Percentiles rank a stretch among this genome's conserved stretches.
These are phyloP conservation scores for Penicillium sp. DNA, from an alignment of 2,329 filamentous ascomycete species.

Conservation along the genomic window DNA sequence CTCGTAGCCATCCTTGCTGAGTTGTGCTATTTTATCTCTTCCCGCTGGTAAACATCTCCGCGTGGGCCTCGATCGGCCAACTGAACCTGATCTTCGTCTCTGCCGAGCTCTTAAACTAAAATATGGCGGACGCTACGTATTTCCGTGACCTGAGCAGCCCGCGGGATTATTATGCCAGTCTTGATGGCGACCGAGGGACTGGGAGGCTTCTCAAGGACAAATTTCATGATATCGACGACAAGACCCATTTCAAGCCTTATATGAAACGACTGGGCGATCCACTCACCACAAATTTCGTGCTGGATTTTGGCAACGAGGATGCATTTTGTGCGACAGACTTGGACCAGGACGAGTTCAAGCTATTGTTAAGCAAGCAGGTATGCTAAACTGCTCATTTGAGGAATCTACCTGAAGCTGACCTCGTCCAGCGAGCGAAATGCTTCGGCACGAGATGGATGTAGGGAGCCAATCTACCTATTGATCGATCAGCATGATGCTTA, in stretches of 20 bases:
- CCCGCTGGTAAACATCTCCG: not conserved
- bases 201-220: constrained; percentile 21
- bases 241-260: constrained; percentile 30
- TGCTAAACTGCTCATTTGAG: constrained; percentile 3
- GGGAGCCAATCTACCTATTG: constrained; percentile 25
- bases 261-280: constrained; percentile 29
- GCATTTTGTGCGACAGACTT: constrained; percentile 43
- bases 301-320: constrained; percentile 45
- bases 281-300: constrained; percentile 40
- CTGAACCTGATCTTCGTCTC: not conserved
- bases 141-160: constrained; percentile 15
- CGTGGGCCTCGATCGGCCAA: not conserved
- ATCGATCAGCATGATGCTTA: not conserved
- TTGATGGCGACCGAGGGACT: constrained; percentile 8
- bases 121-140: constrained; percentile 13
- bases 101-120: not conserved
- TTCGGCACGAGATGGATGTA: constrained; percentile 69
- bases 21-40: not conserved
- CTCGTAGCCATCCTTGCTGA: not conserved
- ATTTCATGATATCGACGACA: constrained; percentile 41
- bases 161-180: constrained; percentile 34
- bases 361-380: constrained; percentile 36
- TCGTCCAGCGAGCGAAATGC: constrained; percentile 44
- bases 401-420: not conserved
- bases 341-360: constrained; percentile 33